phyloP scores from a whole-genome alignment of 169 alveolate species.

The Plasmodium malariae region DNA sequence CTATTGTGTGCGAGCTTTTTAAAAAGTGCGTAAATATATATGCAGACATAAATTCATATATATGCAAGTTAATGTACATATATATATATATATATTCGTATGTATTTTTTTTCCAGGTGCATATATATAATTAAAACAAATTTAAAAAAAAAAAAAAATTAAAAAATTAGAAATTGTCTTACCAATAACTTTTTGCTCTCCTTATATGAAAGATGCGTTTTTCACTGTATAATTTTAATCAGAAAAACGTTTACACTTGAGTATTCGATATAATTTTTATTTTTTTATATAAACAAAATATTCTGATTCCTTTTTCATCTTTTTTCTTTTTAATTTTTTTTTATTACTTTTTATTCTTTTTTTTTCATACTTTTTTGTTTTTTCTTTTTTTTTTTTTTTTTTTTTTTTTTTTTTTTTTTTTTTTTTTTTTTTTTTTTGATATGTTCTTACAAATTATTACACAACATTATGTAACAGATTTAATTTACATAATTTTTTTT shows the following conservation, averaged over 20 bases:
- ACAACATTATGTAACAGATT: constrained; percentile 47
- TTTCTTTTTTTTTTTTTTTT: background rate
- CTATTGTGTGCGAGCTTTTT: background rate
- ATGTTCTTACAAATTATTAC: background rate
- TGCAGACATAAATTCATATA: background rate
- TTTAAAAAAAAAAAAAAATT: background rate
- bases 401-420: too few relatives aligned
- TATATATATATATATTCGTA: constrained; percentile 5
- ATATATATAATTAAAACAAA: constrained; percentile 2
- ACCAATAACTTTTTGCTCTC: constrained; percentile 31
- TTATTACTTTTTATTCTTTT: background rate
- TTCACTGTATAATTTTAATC: constrained; percentile 14
- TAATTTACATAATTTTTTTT: constrained; percentile 2
- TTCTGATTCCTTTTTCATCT: too few relatives aligned
- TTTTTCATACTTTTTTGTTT: too few relatives aligned
- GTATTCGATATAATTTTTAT: constrained; percentile 16
- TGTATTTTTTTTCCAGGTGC: background rate
- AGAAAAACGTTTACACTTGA: constrained; percentile 6
- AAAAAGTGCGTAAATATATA: background rate
- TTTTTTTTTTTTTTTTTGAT: constrained; percentile 5
- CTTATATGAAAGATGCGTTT: constrained; percentile 21
- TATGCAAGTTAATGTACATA: too few relatives aligned
- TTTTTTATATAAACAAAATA: constrained; percentile 8
- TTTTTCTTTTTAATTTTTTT: background rate
- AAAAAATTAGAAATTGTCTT: constrained; percentile 14